Percentiles rank a stretch among this genome's conserved stretches.
phyloP scores from a whole-genome alignment of 805 yeast genomes.

The Yamadazyma endophytica region DNA sequence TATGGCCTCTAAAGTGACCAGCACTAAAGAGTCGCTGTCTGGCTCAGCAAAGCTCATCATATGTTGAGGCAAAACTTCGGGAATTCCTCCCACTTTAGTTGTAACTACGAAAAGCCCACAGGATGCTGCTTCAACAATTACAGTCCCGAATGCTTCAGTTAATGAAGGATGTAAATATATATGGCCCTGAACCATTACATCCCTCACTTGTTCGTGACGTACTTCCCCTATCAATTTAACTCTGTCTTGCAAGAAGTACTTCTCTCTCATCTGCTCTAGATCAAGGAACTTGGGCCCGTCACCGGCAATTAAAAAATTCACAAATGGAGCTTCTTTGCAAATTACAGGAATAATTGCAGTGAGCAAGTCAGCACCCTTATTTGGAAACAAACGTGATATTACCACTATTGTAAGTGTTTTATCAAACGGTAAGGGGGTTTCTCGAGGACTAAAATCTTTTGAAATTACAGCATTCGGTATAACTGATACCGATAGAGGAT shows the following conservation, averaged over 20 bases:
- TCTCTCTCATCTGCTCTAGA: slow-evolving; percentile 91
- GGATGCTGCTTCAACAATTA: slow-evolving; percentile 93
- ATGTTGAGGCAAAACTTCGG: slow-evolving; percentile 88
- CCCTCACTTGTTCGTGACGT: slow-evolving; percentile 87
- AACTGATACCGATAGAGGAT: slow-evolving; percentile 76
- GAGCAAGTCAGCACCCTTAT: slow-evolving; percentile 90
- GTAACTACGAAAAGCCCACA: slow-evolving; percentile 93
- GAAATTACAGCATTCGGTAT: slow-evolving; percentile 95
- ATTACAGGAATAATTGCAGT: slow-evolving; percentile 82
- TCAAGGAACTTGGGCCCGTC: slow-evolving; percentile 96
- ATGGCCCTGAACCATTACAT: slow-evolving; percentile 90
- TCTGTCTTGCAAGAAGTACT: slow-evolving; percentile 76
- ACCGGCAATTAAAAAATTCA: slow-evolving; percentile 86
- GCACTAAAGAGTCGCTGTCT: slow-evolving; percentile 76
- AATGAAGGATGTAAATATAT: slow-evolving; percentile 90
- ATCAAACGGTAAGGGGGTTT: slow-evolving; percentile 2
- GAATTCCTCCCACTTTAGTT: slow-evolving; percentile 95
- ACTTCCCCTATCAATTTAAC: slow-evolving; percentile 84
- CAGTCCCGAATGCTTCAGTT: slow-evolving; percentile 98
- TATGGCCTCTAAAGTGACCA: slow-evolving; percentile 71
- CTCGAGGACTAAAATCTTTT: slow-evolving; percentile 52
- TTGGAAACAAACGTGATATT: slow-evolving; percentile 88
- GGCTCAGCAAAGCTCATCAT: slow-evolving; percentile 93
- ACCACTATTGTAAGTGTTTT: slow-evolving; percentile 72
- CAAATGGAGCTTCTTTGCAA: slow-evolving; percentile 58